Conservation (phyloP, 106 monocot genomes). For the Dendrobium nobile region DNA sequence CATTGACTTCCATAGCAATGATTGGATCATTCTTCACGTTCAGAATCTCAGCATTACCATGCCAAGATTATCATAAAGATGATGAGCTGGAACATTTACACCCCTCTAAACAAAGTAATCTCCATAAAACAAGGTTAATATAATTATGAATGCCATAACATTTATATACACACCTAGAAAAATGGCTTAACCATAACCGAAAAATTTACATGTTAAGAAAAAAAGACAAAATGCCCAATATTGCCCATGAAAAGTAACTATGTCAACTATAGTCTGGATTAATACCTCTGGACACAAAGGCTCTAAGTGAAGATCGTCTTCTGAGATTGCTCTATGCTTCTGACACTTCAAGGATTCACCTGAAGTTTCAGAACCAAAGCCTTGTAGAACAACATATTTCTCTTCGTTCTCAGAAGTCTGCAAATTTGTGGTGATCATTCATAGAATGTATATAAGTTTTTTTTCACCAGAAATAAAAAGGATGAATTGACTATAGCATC, state of each 20-base stretch:
- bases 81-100: background rate
- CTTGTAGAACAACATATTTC: background rate
- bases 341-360: constrained; percentile 10
- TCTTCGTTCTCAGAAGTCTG: constrained; percentile 24
- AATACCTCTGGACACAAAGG: constrained; percentile 69
- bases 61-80: background rate
- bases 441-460: background rate
- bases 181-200: background rate
- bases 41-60: background rate
- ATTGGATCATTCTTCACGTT: background rate
- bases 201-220: background rate
- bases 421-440: constrained; percentile 4
- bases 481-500: background rate
- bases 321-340: constrained; percentile 34
- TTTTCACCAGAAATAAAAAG: background rate
- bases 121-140: background rate
- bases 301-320: constrained; percentile 57
- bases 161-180: background rate
- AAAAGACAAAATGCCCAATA: background rate
- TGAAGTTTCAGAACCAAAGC: background rate
- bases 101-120: background rate
- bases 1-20: background rate
- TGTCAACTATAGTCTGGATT: background rate
- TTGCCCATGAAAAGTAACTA: background rate
- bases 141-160: background rate